These are phyloP conservation scores for Phytopythium oedochilum DNA, from an alignment of 352 stramenopile species.

Conservation along the genomic window DNA sequence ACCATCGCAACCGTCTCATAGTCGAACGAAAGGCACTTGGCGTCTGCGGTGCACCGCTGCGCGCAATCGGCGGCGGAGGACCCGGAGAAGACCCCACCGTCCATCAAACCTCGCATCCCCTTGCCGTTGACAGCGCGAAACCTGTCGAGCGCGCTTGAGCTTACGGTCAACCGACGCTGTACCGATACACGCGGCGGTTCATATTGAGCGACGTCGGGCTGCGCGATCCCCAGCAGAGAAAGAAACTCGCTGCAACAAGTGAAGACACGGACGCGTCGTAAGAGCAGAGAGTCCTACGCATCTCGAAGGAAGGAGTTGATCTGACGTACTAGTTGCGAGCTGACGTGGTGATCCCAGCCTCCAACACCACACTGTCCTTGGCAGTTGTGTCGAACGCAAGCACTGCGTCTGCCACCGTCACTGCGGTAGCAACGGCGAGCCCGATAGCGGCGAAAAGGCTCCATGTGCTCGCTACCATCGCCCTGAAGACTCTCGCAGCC, in stretches of 20 bases:
- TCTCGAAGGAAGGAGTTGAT: neutral
- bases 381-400: neutral
- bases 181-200: neutral
- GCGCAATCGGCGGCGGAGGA: constrained; percentile 38
- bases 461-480: neutral
- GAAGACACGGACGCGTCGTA: neutral
- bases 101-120: constrained; percentile 51
- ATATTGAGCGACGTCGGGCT: neutral
- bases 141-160: neutral
- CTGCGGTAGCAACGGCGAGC: neutral
- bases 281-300: neutral
- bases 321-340: neutral
- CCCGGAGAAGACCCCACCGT: constrained; percentile 38
- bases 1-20: constrained; percentile 44
- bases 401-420: too few relatives aligned
- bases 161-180: neutral
- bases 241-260: neutral
- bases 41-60: constrained; percentile 34
- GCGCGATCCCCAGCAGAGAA: neutral
- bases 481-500: too few relatives aligned
- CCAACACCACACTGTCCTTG: neutral
- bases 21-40: constrained; percentile 69
- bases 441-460: neutral
- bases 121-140: constrained; percentile 41
- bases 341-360: neutral